phyloP scores from a whole-genome alignment of 257 asterid genomes.

The Phtheirospermum japonicum region DNA sequence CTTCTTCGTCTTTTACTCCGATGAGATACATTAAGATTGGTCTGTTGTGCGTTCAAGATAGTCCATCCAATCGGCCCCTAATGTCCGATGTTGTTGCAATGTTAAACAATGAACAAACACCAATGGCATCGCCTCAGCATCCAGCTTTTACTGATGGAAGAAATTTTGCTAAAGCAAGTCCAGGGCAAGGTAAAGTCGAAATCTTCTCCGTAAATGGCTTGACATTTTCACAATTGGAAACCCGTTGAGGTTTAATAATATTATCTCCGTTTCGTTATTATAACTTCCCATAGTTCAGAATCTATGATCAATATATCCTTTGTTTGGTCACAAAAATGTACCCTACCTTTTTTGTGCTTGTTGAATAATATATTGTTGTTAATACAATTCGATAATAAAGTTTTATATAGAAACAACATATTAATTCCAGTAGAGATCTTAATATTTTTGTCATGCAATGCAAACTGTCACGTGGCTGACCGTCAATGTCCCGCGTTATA shows the following conservation, averaged over 20 bases:
- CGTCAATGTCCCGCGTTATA: too few relatives aligned
- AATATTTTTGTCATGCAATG: too few relatives aligned
- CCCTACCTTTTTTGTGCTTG: too few relatives aligned
- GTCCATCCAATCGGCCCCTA: slow-evolving; percentile 27
- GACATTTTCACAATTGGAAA: slow-evolving; percentile 14
- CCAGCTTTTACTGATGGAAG: slow-evolving; percentile 25
- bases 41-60: slow-evolving; percentile 32
- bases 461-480: too few relatives aligned
- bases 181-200: not conserved
- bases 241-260: slow-evolving; percentile 10
- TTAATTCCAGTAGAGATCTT: too few relatives aligned
- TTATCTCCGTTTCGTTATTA: too few relatives aligned
- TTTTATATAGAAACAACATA: too few relatives aligned
- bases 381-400: too few relatives aligned
- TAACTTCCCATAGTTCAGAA: too few relatives aligned
- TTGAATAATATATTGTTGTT: too few relatives aligned
- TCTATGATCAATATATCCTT: too few relatives aligned
- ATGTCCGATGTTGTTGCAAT: slow-evolving; percentile 29
- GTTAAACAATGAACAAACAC: slow-evolving; percentile 27
- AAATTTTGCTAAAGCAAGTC: not conserved
- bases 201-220: slow-evolving; percentile 9
- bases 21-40: slow-evolving; percentile 31
- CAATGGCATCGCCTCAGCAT: slow-evolving; percentile 18
- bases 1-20: slow-evolving; percentile 22
- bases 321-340: too few relatives aligned